Evolutionary conservation across 176 grass and related monocot genomes (phyloP), one percentile per base, ranked within the genome.

Genomic region (Aegilops umbellulata): DNA sequence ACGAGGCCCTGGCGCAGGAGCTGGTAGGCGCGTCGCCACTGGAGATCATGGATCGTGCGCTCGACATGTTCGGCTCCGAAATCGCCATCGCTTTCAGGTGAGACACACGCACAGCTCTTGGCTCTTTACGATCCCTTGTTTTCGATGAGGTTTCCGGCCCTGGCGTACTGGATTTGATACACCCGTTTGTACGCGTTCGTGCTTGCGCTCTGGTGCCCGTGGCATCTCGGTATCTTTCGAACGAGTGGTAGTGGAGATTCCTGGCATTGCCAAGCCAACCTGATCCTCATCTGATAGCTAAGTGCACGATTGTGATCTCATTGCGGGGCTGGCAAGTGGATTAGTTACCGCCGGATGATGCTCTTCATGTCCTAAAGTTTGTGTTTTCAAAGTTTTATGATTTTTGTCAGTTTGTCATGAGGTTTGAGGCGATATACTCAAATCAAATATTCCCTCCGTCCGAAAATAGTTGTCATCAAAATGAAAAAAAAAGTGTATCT

Each of bases 81-180:
- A 99, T 98, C 58, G 96, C 92, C 74, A 98, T 98, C 90, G 96
- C 96, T 49, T 98, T 98, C 86, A 98, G 96, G 96, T 98, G 51
- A 74, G 60, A 32, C 69, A 29, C n/a, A 30, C 61, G 17, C 34
- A 63, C 16, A 47, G 39, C 78, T 47, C 78, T 29, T 65, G 60
- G 24, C 63, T 68, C 41, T 3, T 66, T 30, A 27, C n/a, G 15
- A 44, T 10, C 8, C 23, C 12, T 46, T 47, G 62, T 42, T 10
- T 8, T 27, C 6, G 3, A 2, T 14, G 29, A 80, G 79, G 7
- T 66, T 67, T 25, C 55, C 69, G n/a, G 49, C 19, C 76, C 10
- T 41, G 0, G 55, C 19, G 2, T 77, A 24, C 8, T 51, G 10
- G 51, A 16, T 17, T 60, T 16, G 17, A 55, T 16, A 53, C 31